A percentile compares a stretch with the other conserved stretches of the same genome.
Conservation (phyloP, 495 filamentous ascomycete genomes). For the Penicillium bialowiezense region DNA sequence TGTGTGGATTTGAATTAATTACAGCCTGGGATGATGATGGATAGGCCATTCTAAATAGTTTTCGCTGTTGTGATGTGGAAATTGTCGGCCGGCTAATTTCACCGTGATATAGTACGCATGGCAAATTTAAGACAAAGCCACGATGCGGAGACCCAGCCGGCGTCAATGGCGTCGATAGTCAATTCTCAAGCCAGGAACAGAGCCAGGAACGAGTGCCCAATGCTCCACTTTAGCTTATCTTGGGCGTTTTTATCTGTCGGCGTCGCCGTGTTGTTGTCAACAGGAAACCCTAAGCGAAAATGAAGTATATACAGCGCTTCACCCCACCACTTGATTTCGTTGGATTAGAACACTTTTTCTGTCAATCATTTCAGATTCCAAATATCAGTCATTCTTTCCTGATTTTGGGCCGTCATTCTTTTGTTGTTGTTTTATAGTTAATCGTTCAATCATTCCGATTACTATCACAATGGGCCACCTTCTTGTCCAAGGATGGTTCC, state of each 20-base stretch:
- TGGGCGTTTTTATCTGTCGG: neutral
- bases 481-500: constrained; percentile 4
- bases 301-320: constrained; percentile 1
- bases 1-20: neutral
- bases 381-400: neutral
- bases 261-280: neutral
- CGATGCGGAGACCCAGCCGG: neutral
- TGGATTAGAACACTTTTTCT: neutral
- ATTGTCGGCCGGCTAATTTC: constrained; percentile 4
- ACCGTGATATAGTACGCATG: neutral
- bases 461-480: constrained; percentile 2
- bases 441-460: neutral
- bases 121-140: neutral
- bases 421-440: neutral
- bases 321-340: neutral
- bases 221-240: neutral
- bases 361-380: neutral
- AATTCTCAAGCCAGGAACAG: neutral
- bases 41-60: neutral
- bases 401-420: neutral
- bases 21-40: no score
- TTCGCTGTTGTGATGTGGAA: neutral
- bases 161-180: constrained; percentile 3
- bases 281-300: neutral
- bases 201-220: neutral